These are phyloP conservation scores for Alternaria ethzedia DNA, from an alignment of 2,329 filamentous ascomycete genomes.

Conservation along the genomic window DNA sequence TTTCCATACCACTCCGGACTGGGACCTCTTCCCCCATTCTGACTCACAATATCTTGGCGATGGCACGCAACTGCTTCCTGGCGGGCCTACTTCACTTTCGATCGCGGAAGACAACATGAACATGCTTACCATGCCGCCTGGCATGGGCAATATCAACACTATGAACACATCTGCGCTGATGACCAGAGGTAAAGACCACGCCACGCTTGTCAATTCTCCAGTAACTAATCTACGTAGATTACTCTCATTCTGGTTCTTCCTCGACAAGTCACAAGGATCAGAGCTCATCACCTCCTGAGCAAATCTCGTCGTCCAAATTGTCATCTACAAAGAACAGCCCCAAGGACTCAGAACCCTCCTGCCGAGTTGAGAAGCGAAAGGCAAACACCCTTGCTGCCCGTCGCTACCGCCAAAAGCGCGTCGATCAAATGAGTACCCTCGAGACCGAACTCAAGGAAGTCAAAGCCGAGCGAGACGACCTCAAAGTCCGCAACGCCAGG, in stretches of 20 bases:
- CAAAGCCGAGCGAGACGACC: constrained; percentile 67
- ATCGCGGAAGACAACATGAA: constrained; percentile 20
- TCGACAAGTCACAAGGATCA: constrained; percentile 32
- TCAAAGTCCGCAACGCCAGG: constrained; percentile 67
- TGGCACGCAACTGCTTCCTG: constrained; percentile 25
- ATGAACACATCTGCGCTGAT: constrained; percentile 28
- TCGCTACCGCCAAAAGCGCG: constrained; percentile 73
- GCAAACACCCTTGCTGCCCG: constrained; percentile 75
- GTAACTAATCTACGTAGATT: constrained; percentile 27
- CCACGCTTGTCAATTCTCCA: not conserved
- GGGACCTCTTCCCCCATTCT: constrained; percentile 31
- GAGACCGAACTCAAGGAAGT: constrained; percentile 66
- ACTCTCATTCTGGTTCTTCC: constrained; percentile 35
- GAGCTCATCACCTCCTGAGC: constrained; percentile 36
- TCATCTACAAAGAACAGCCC: constrained; percentile 29
- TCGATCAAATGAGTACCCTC: constrained; percentile 69
- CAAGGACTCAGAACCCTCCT: constrained; percentile 30
- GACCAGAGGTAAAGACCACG: constrained; percentile 31
- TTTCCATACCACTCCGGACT: constrained; percentile 30
- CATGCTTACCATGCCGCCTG: constrained; percentile 25
- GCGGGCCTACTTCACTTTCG: constrained; percentile 14
- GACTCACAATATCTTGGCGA: constrained; percentile 32
- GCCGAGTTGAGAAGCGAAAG: constrained; percentile 61
- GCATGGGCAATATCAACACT: constrained; percentile 18
- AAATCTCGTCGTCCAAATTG: constrained; percentile 30